Evolutionary conservation across 2,329 filamentous ascomycete species (phyloP), one percentile per base, ranked within the genome.

Genomic region (Plenodomus biglobosus): DNA sequence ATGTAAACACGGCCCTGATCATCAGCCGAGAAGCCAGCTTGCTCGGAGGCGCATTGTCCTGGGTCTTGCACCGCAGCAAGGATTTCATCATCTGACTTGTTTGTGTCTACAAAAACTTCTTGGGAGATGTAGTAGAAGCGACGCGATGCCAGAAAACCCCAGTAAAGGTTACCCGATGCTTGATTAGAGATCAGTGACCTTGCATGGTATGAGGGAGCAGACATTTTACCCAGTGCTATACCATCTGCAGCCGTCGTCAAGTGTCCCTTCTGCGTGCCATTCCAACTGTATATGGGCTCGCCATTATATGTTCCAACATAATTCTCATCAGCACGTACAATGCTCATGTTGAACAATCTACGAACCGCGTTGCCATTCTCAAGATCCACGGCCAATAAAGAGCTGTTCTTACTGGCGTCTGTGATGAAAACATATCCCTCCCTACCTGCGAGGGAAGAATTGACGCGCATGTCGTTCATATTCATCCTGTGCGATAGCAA

Each of bases 21-120:
- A 45, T 76, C 74, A 2, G 73, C 73, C 2, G 72, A 73, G 53
- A 75, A 72, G 6, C 73, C 73, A 8, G 73, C 73, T 53, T 75
- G 73, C 44, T 76, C 72, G 2, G 66, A 69, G 10, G 62, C 73
- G 34, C 69, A 66, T 51, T 76, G 67, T 6, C 73, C 73, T 7
- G 72, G 71, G 41, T 70, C 59, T 42, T 71, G 68, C 5, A 76
- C 73, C 2, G 65, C 65, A 5, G 61, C 63, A 2, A 73, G 53
- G 2, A 75, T 58, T 17, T 74, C 64, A 0, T 59, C 65, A 20
- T 76, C 72, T 3, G 64, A 65, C 4, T 65, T 54, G 17, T 51
- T 60, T 3, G 50, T 48, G 51, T 75, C 53, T 38, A 71, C 56
- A 4, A 75, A 34, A 3, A 62, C 44, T 3, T 59, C 59, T 42